Evolutionary conservation across 148 eudicot genomes (phyloP), one percentile per base, ranked within the genome.

Genomic region (Rhododendron williamsianum): DNA sequence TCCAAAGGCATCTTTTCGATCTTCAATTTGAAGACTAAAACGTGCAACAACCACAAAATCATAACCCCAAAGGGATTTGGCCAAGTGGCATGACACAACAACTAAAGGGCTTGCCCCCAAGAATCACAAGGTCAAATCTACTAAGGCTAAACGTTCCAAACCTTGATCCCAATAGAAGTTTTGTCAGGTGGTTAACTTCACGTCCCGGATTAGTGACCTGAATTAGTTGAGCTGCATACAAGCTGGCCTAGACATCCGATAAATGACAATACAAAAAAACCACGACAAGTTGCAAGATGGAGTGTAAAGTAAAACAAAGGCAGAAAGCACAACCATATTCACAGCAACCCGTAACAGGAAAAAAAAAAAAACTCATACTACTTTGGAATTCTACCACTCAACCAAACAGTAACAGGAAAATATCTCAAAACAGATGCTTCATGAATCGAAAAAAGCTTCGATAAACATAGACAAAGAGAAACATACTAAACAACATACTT

Each of bases 401-500:
- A 82, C 38, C 46, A 38, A 58, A 58, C 36, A 41, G 4, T 13
- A 41, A 48, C 18, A 16, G 19, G 11, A 19, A 54, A 56, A 18
- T 1, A 11, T 49, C 18, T 15, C 41, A 56, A 51, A 67, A 38
- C 25, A 83, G 63, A 83, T 1, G 35, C 76, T 52, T 51, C 30
- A 3, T 4, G 23, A 74, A 77, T 65, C 63, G 41, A 4, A 4
- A 4, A 56, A 54, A 51, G 21, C 33, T 8, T 12, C 9, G 43
- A 35, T 13, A 13, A 7, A 41, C 25, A 77, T 21, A 54, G 60
- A 77, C 43, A 15, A 10, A 36, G 8, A 48, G 13, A 33, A 16
- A 80, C 58, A 51, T 3, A 35, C 36, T 35, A 78, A 15, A 46
- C 18, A 27, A 72, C 15, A 41, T 54, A 94, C 96, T 91, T 92